A percentile compares a stretch with the other conserved stretches of the same genome.
These are phyloP conservation scores for Fusarium poae DNA, from an alignment of 2,329 filamentous ascomycete genomes.

Conservation along the genomic window DNA sequence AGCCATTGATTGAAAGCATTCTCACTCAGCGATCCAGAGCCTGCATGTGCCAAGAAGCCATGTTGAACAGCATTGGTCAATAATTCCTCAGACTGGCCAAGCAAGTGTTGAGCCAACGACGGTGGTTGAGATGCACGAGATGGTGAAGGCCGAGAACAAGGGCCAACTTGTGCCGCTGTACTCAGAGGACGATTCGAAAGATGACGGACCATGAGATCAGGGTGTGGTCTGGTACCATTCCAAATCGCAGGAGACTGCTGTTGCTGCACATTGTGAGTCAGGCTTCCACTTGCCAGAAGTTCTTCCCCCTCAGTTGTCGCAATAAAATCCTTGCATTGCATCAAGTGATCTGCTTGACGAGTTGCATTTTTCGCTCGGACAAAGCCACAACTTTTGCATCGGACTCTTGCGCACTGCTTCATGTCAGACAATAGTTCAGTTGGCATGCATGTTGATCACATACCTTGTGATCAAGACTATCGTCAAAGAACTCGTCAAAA, in stretches of 20 bases:
- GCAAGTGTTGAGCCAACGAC: conserved; percentile 4
- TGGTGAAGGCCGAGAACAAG: background rate
- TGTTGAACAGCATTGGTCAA: conserved; percentile 8
- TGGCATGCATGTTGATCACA: background rate
- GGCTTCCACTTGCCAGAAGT: conserved; percentile 7
- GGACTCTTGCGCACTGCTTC: conserved; percentile 9
- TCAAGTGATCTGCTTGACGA: conserved; percentile 14
- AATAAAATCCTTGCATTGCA: conserved; percentile 13
- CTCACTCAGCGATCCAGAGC: conserved; percentile 7
- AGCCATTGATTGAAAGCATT: conserved; percentile 6
- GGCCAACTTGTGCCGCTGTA: background rate
- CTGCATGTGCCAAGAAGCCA: conserved; percentile 6
- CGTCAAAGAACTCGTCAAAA: conserved; percentile 12
- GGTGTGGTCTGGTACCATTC: background rate
- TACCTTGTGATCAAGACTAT: conserved; percentile 13
- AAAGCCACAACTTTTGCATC: conserved; percentile 6
- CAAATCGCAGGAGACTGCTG: background rate
- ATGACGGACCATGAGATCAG: conserved; percentile 9
- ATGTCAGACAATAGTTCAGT: background rate
- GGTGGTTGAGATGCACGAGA: background rate
- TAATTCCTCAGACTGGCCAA: background rate
- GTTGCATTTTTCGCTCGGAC: conserved; percentile 12
- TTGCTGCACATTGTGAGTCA: conserved; percentile 6
- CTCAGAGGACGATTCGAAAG: conserved; percentile 1
- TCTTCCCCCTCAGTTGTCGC: conserved; percentile 11